A percentile compares a stretch with the other conserved stretches of the same genome.
Evolutionary conservation across 768 basidiomycete genomes (phyloP).

Genomic region (Russula griseocarnosa): DNA sequence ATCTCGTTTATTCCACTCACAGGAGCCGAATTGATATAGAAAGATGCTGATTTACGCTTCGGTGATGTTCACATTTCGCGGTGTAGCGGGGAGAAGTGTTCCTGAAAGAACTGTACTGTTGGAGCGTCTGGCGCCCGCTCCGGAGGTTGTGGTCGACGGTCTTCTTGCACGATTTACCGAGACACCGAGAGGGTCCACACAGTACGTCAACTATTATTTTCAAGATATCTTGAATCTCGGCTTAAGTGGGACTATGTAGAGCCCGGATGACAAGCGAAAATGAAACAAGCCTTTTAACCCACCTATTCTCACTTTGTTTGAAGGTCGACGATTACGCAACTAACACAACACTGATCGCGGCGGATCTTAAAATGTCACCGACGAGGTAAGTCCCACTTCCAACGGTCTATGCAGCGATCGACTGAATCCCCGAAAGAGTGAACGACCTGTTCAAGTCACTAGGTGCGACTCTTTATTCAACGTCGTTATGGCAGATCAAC

Average conservation of each 20-base stretch:
- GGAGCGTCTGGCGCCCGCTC: conserved; percentile 55
- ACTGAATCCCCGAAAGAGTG: conserved; percentile 40
- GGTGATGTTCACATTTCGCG: conserved; percentile 69
- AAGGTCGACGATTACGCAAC: conserved; percentile 73
- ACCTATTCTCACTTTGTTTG: conserved; percentile 79
- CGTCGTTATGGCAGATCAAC: background rate
- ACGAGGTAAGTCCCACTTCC: conserved; percentile 50
- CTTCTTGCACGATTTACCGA: conserved; percentile 81
- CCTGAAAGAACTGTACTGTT: conserved; percentile 51
- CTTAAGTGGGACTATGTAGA: conserved; percentile 20
- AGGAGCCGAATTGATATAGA: conserved; percentile 38
- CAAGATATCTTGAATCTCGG: background rate
- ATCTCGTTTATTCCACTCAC: conserved; percentile 1
- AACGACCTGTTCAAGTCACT: conserved; percentile 72
- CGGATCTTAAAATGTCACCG: conserved; percentile 65
- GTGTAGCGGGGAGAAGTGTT: conserved; percentile 36
- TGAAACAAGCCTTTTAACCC: conserved; percentile 66
- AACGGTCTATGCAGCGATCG: background rate
- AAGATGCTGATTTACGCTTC: conserved; percentile 80
- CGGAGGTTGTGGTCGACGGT: conserved; percentile 64
- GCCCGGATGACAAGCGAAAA: conserved; percentile 58
- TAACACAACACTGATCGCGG: conserved; percentile 62
- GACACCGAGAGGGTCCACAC: conserved; percentile 57
- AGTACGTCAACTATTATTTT: conserved; percentile 42
- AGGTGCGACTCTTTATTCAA: conserved; percentile 39